Evolutionary conservation across 2,329 filamentous ascomycete species (phyloP).

Genomic region (Cytospora paraplurivora): DNA sequence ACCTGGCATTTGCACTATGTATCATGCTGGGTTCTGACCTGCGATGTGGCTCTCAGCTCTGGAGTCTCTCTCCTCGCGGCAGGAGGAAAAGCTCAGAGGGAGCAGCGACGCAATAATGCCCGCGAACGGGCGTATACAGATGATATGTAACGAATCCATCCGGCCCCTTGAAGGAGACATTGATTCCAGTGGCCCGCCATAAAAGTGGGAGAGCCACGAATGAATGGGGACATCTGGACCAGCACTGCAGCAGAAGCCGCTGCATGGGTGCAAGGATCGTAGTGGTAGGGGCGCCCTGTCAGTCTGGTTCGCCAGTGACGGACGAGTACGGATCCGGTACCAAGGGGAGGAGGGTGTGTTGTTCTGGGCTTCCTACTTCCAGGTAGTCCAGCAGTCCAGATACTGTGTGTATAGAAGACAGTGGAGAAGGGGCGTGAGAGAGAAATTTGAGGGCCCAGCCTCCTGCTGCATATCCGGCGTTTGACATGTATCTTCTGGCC

Average conservation of each 20-base stretch:
- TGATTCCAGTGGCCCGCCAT: conserved; percentile 14
- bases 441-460: conserved; percentile 20
- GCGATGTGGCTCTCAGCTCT: conserved; percentile 17
- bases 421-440: conserved; percentile 22
- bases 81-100: conserved; percentile 7
- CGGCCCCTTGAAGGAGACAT: conserved; percentile 22
- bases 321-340: not conserved
- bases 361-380: conserved; percentile 19
- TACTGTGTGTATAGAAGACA: conserved; percentile 6
- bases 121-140: conserved; percentile 15
- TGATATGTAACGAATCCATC: conserved; percentile 23
- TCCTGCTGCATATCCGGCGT: conserved; percentile 19
- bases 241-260: conserved; percentile 15
- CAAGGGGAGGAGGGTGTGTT: conserved; percentile 3
- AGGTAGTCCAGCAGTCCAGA: too few species aligned
- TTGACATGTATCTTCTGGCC: conserved; percentile 19
- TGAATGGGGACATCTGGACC: conserved; percentile 22
- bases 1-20: conserved; percentile 26
- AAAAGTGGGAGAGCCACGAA: conserved; percentile 23
- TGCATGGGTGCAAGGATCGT: conserved; percentile 27
- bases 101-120: conserved; percentile 6
- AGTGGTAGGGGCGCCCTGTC: conserved; percentile 14
- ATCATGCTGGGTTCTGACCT: conserved; percentile 22
- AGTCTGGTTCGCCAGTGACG: conserved; percentile 6
- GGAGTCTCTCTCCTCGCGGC: conserved; percentile 17